phyloP scores from a whole-genome alignment of 2,329 filamentous ascomycete species.

The Hypoxylon sp. region DNA sequence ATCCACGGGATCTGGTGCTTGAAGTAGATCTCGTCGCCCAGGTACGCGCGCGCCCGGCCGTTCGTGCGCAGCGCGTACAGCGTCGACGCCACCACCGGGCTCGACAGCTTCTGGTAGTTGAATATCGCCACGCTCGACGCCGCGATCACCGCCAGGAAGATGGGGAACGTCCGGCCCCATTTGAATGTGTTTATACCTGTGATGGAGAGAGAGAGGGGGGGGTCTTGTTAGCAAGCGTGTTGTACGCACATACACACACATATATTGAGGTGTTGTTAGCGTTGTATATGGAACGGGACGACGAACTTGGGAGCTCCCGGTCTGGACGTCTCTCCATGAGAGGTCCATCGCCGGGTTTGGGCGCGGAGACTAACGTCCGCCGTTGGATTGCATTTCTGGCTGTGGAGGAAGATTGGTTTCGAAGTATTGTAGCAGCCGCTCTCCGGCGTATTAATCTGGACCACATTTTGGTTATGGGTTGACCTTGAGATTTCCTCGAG shows the following conservation, averaged over 20 bases:
- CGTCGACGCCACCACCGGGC: conserved; percentile 83
- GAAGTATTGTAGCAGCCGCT: conserved; percentile 39
- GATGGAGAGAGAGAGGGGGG: background rate
- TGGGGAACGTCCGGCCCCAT: conserved; percentile 78
- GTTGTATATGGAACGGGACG: background rate
- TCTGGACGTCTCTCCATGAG: conserved; percentile 72
- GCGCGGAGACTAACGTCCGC: conserved; percentile 63
- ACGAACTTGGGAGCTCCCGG: conserved; percentile 70
- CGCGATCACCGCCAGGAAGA: conserved; percentile 79
- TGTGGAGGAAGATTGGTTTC: conserved; percentile 29
- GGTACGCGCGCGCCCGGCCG: conserved; percentile 73
- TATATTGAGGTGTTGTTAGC: background rate
- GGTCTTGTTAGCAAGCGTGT: conserved; percentile 23
- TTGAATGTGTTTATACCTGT: conserved; percentile 57
- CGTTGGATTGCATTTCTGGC: conserved; percentile 41
- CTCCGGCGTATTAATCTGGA: conserved; percentile 48
- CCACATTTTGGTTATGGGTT: conserved; percentile 42
- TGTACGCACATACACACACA: conserved; percentile 7
- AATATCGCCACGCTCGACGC: conserved; percentile 86
- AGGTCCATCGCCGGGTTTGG: conserved; percentile 67
- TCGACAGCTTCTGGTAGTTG: conserved; percentile 98
- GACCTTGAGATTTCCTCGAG: conserved; percentile 15
- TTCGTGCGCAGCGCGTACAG: conserved; percentile 92
- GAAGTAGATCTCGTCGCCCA: conserved; percentile 91
- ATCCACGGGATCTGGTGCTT: conserved; percentile 83